Base-by-base conservation (phyloP, 164 flowering plant genomes). In the Macadamia integrifolia region DNA sequence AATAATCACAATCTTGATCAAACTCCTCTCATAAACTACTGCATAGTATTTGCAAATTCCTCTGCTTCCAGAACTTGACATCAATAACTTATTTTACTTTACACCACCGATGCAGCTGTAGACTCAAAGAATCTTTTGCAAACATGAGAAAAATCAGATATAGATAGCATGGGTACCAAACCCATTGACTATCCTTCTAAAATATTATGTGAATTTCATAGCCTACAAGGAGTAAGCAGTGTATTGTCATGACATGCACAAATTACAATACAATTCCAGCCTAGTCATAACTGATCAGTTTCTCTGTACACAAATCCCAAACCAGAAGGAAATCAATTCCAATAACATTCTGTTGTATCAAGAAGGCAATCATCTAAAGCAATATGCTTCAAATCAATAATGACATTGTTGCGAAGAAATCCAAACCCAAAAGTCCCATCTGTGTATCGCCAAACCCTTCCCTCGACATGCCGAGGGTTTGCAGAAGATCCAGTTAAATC, bases 391-490 rank as follows among this genome's bases (percentile, higher is more conserved):
- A 91, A 69, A 79, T 91, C 97, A 61, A 87, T 72, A 57, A 86
- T 80, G 67, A 79, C 81, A 71, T 83, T 76, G 69, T 90, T 83
- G 42, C 88, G 75, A 30, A 91, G 84, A 77, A 91, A 88, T n/a
- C 97, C 97, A 82, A 88, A 91, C 18, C 96, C 96, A 72, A 90
- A 88, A 12, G 88, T 85, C 55, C 97, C 97, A 81, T 85, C 73
- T 11, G 56, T 55, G 69, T 93, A 93, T 77, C 77, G 90, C 98
- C 98, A 91, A 66, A 91, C 82, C 80, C 97, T 85, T 48, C 97
- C 97, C 71, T 88, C 95, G 15, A 70, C 81, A 12, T 75, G 75
- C 67, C 75, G 69, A 55, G 82, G 75, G 74, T 82, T 75, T 42
- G 71, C 66, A 50, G 78, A 32, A 52, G 82, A 69, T 62, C 75